A percentile compares a stretch with the other conserved stretches of the same genome.
Evolutionary conservation across 306 rosid genomes (phyloP).

Genomic region (Comarum palustre): DNA sequence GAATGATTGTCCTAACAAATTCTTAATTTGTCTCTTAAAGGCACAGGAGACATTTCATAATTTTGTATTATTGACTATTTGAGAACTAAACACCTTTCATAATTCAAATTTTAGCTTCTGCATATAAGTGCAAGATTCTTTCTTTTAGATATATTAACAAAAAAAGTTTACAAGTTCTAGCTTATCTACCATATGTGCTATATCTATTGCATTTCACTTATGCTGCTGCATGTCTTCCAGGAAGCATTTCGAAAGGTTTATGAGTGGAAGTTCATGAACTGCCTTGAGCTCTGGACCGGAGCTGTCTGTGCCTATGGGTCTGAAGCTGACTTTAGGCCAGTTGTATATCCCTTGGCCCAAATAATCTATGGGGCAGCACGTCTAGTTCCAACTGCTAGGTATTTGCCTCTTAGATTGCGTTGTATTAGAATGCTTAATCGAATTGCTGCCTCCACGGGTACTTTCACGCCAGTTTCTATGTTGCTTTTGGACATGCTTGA

Average conservation of each 20-base stretch:
- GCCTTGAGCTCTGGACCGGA: conserved; percentile 94
- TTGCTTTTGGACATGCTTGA: conserved; percentile 94
- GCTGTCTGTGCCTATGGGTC: conserved; percentile 69
- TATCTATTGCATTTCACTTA: conserved; percentile 14
- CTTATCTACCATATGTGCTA: conserved; percentile 1
- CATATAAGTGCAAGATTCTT: conserved; percentile 17
- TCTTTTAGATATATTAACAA: not conserved
- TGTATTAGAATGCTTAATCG: conserved; percentile 80
- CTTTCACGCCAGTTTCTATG: conserved; percentile 77
- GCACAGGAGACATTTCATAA: not conserved
- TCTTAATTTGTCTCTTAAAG: not conserved
- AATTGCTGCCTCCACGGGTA: conserved; percentile 60
- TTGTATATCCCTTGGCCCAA: conserved; percentile 85
- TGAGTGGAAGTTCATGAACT: conserved; percentile 87
- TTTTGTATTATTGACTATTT: not conserved
- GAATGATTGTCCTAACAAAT: not conserved
- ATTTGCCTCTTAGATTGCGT: conserved; percentile 77
- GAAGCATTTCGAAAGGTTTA: conserved; percentile 92
- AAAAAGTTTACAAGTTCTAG: not conserved
- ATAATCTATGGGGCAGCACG: conserved; percentile 83
- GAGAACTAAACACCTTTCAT: not conserved
- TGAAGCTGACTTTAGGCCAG: conserved; percentile 74
- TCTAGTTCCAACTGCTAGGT: conserved; percentile 85
- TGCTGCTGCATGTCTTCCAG: conserved; percentile 38
- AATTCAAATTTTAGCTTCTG: conserved; percentile 13